Evolutionary conservation across 2,329 filamentous ascomycete genomes (phyloP), one percentile per base, ranked within the genome.

Genomic region (Fusarium domesticum): DNA sequence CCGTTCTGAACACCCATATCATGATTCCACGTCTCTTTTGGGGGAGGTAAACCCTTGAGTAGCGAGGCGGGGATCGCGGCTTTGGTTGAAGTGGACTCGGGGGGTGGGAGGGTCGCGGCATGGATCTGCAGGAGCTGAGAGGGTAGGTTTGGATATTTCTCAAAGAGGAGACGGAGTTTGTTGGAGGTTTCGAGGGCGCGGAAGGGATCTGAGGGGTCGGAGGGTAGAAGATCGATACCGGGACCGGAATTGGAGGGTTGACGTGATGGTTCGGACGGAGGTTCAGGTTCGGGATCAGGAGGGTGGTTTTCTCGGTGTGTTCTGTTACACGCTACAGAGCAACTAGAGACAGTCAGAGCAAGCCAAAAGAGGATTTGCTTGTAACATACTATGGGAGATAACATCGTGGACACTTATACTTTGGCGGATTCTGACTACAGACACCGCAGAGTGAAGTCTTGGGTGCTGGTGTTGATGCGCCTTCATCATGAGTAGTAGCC

Each of bases 381-480:
- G 14, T 35, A 19, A 65, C 79, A 59, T 68, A 84, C 81, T 81
- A 84, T 48, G 75, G 74, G 17, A 77, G 56, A 37, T 71, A 64
- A 60, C 81, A 85, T 19, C 72, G 71, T n/a, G 77, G 70, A 50
- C 81, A 85, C 56, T 82, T 84, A 64, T 85, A 85, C 61, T 81
- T 84, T 20, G 70, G 71, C 16, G 73, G 67, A 5, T 70, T 70
- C 25, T 63, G 58, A 19, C 74, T 61, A 60, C 81, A 85, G 23
- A 82, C 68, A 5, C 73, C 72, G 54, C 81, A 84, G 2, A 62
- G 50, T 15, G 56, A 54, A 33, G 54, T 37, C 10, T 51, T 47
- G 18, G 47, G 39, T 25, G 45, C 35, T 23, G 38, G 30, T 18
- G 41, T 39, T 30, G 36, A 17, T 32, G 43, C 35, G 23, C 32